phyloP scores from a whole-genome alignment of 129 eudicot genomes.

The Helianthus tuberosus region DNA sequence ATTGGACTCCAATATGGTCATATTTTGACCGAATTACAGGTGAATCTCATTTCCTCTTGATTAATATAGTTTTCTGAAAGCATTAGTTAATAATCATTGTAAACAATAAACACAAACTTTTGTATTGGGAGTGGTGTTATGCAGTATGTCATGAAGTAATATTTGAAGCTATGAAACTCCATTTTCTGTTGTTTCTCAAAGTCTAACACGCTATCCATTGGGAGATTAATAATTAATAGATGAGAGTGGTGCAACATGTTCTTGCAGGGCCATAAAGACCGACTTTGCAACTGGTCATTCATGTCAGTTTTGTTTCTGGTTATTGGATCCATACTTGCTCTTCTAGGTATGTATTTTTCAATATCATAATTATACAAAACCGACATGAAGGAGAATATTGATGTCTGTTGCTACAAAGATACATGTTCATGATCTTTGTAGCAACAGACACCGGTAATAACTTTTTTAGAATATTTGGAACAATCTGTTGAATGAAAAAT shows the following conservation, averaged over 20 bases:
- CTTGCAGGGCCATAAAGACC: slow-evolving; percentile 70
- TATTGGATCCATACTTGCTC: slow-evolving; percentile 56
- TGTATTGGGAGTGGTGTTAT: slow-evolving; percentile 1
- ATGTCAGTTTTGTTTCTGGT: slow-evolving; percentile 46
- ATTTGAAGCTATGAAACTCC: slow-evolving; percentile 3
- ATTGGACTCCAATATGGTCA: slow-evolving; percentile 85
- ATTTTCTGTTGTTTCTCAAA: slow-evolving; percentile 9
- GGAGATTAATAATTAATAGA: slow-evolving; percentile 1
- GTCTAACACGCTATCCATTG: slow-evolving; percentile 10
- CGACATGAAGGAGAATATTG: not conserved
- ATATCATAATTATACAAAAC: not conserved
- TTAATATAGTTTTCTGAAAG: slow-evolving; percentile 11
- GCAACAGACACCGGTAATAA: not conserved
- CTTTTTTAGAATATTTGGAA: not conserved
- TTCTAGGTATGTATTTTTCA: slow-evolving; percentile 48
- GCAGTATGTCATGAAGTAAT: slow-evolving; percentile 6
- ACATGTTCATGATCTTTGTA: not conserved
- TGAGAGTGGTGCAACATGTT: not conserved
- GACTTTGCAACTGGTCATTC: slow-evolving; percentile 60
- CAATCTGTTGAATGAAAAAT: not conserved
- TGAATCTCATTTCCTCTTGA: slow-evolving; percentile 20
- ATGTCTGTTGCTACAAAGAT: not conserved
- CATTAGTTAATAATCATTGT: slow-evolving; percentile 5
- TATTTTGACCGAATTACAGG: slow-evolving; percentile 61
- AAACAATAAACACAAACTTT: not conserved